Evolutionary conservation across 352 stramenopile genomes (phyloP).

Genomic region (Pilasporangium apinafurcum): DNA sequence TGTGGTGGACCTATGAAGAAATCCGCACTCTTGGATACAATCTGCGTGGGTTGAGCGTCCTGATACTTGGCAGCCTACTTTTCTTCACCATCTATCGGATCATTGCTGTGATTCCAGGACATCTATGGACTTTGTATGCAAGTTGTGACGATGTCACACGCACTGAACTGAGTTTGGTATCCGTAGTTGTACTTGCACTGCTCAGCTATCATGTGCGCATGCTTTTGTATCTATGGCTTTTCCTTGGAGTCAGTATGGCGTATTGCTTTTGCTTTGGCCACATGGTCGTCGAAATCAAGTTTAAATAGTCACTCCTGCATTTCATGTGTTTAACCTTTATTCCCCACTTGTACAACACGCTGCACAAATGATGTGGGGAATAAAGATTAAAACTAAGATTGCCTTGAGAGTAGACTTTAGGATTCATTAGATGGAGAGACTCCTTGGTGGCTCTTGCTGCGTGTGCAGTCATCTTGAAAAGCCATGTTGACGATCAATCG

Average conservation of each 20-base stretch:
- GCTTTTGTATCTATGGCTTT: constrained; percentile 35
- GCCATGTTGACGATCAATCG: too few relatives aligned
- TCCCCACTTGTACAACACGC: too few relatives aligned
- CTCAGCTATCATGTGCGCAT: constrained; percentile 23
- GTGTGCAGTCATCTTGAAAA: too few relatives aligned
- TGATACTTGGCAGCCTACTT: constrained; percentile 10
- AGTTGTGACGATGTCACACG: constrained; percentile 35
- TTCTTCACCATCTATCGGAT: constrained; percentile 26
- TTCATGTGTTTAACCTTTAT: too few relatives aligned
- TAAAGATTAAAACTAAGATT: too few relatives aligned
- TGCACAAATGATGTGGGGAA: too few relatives aligned
- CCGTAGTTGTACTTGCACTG: constrained; percentile 9
- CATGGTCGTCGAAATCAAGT: constrained; percentile 16
- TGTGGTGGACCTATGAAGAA: constrained; percentile 29
- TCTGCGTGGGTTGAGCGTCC: constrained; percentile 8
- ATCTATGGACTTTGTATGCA: constrained; percentile 13
- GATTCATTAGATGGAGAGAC: too few relatives aligned
- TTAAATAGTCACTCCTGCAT: constrained; percentile 11
- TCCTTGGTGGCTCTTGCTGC: too few relatives aligned
- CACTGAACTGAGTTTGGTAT: constrained; percentile 33
- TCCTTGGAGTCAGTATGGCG: constrained; percentile 4
- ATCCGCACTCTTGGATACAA: constrained; percentile 23
- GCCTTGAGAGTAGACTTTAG: too few relatives aligned
- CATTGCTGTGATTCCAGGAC: constrained; percentile 13
- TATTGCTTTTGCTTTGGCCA: constrained; percentile 58